phyloP scores from a whole-genome alignment of 2,329 filamentous ascomycete genomes.

The Aspergillus viridinutans region DNA sequence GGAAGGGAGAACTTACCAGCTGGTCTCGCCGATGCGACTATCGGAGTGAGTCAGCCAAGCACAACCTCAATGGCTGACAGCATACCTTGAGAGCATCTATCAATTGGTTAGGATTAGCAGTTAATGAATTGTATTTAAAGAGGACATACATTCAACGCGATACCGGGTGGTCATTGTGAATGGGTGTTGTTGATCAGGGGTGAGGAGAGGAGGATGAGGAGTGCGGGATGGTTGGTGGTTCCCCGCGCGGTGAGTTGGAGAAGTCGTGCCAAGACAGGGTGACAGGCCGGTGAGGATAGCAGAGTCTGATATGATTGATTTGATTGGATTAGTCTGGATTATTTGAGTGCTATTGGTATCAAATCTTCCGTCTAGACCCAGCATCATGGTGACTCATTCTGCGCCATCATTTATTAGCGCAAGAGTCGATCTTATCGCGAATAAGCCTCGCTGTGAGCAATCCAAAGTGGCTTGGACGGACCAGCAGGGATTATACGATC shows the following conservation, averaged over 20 bases:
- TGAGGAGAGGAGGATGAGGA: not conserved
- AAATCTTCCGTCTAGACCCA: not conserved
- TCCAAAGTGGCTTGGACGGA: too few species aligned
- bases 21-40: conserved; percentile 88
- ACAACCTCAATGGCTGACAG: conserved; percentile 5
- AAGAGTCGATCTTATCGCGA: too few species aligned
- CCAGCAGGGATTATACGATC: too few species aligned
- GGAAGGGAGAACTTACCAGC: conserved; percentile 53
- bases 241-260: not conserved
- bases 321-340: not conserved
- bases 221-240: not conserved
- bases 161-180: conserved; percentile 46
- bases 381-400: not conserved
- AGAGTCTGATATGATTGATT: too few species aligned
- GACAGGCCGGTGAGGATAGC: too few species aligned
- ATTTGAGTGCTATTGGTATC: not conserved
- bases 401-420: not conserved
- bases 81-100: conserved; percentile 62
- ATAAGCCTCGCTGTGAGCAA: too few species aligned
- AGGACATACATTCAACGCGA: conserved; percentile 64
- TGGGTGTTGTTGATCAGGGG: not conserved
- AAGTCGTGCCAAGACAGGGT: not conserved
- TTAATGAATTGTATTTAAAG: not conserved
- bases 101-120: not conserved
- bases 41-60: not conserved